A percentile compares a stretch with the other conserved stretches of the same genome.
Conservation (phyloP, 2,329 filamentous ascomycete species). For the Tolypocladium ovalisporum region DNA sequence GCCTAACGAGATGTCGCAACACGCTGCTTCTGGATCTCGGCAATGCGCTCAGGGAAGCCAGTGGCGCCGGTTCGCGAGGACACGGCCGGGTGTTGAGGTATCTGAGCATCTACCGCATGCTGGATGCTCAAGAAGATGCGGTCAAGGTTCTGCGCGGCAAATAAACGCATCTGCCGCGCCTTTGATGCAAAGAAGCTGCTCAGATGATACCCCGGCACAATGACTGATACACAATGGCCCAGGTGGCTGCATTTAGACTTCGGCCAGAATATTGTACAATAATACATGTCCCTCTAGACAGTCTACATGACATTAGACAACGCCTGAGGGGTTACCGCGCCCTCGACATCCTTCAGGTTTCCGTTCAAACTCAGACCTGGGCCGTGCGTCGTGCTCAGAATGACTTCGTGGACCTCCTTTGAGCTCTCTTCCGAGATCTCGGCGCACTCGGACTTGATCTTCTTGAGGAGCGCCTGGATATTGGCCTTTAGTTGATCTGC, state of each 20-base stretch:
- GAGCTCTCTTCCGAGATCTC: constrained; percentile 49
- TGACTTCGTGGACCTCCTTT: constrained; percentile 45
- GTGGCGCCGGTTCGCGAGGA: constrained; percentile 29
- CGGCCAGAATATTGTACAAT: constrained; percentile 28
- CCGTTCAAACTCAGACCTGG: constrained; percentile 84
- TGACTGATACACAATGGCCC: background rate
- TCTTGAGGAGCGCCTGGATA: constrained; percentile 63
- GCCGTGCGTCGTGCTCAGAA: constrained; percentile 77
- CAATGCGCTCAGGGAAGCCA: constrained; percentile 34
- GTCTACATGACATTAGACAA: constrained; percentile 43
- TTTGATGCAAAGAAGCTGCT: background rate
- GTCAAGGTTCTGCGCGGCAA: constrained; percentile 34
- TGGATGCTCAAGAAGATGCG: constrained; percentile 42
- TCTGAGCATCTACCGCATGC: constrained; percentile 39
- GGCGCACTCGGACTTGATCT: constrained; percentile 68
- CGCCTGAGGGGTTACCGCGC: constrained; percentile 40
- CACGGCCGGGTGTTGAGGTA: constrained; percentile 38
- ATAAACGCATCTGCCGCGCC: constrained; percentile 9
- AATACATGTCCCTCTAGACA: constrained; percentile 12
- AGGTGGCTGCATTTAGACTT: background rate
- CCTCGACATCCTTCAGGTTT: constrained; percentile 54
- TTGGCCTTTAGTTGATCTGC: constrained; percentile 80
- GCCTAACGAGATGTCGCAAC: constrained; percentile 41
- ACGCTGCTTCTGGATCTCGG: constrained; percentile 45
- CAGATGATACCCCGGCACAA: constrained; percentile 18